Conservation (phyloP, 2,329 filamentous ascomycete species). For the Huntiella moniliformis region DNA sequence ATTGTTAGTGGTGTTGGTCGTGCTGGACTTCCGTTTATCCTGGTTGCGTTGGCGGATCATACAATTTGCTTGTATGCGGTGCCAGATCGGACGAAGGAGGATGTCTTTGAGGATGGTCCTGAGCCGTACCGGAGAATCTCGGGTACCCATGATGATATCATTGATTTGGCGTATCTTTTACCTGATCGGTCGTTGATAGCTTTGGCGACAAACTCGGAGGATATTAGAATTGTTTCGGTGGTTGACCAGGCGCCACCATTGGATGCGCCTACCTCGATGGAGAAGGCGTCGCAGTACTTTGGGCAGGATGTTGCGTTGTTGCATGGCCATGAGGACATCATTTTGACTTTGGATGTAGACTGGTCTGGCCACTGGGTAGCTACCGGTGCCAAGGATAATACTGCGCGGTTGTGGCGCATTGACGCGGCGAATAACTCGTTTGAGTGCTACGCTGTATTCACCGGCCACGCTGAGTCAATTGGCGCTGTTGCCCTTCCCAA, state of each 20-base stretch:
- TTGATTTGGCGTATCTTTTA: slow-evolving; percentile 76
- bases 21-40: slow-evolving; percentile 45
- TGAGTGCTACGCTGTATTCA: slow-evolving; percentile 63
- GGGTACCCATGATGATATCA: slow-evolving; percentile 93
- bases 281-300: slow-evolving; percentile 40
- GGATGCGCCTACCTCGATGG: slow-evolving; percentile 13
- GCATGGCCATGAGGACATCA: slow-evolving; percentile 84
- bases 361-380: slow-evolving; percentile 96
- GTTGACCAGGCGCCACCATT: slow-evolving; percentile 18
- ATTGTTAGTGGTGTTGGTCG: slow-evolving; percentile 57
- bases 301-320: slow-evolving; percentile 75
- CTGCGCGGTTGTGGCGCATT: slow-evolving; percentile 73
- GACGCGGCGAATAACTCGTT: slow-evolving; percentile 59
- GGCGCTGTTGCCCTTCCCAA: slow-evolving; percentile 75
- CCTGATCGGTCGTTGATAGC: slow-evolving; percentile 67
- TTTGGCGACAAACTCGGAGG: slow-evolving; percentile 86
- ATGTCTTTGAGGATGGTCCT: slow-evolving; percentile 16
- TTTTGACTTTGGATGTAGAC: slow-evolving; percentile 84
- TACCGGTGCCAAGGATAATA: slow-evolving; percentile 93
- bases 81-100: slow-evolving; percentile 17
- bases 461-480: slow-evolving; percentile 84
- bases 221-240: slow-evolving; percentile 71
- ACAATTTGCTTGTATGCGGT: slow-evolving; percentile 56
- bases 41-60: slow-evolving; percentile 78
- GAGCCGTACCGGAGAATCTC: slow-evolving; percentile 61